Percentiles rank a stretch among this genome's conserved stretches.
These are phyloP conservation scores for Aspergillus sergii DNA, from an alignment of 2,329 filamentous ascomycete genomes.

Conservation along the genomic window DNA sequence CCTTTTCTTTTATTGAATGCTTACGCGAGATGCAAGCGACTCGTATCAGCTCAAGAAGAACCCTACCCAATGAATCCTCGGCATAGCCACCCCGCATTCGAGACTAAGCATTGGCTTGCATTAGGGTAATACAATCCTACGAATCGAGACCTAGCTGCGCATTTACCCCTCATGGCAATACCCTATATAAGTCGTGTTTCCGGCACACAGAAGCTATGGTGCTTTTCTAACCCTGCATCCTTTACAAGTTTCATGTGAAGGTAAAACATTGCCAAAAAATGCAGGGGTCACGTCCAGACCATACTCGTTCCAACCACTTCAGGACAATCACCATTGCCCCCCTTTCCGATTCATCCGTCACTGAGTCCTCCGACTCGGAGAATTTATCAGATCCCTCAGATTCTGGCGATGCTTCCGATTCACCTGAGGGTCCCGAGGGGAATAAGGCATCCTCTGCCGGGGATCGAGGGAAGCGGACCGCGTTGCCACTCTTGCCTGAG, in stretches of 20 bases:
- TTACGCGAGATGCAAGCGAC: no score
- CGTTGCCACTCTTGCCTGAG: not conserved
- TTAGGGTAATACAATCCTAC: not conserved
- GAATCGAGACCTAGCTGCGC: not conserved
- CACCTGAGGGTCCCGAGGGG: not conserved
- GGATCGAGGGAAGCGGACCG: not conserved
- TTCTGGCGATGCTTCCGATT: not conserved
- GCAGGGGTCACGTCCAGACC: no score
- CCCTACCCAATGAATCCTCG: not conserved
- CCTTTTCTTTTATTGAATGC: no score
- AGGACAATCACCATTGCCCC: not conserved
- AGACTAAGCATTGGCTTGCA: not conserved
- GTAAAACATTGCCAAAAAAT: not conserved
- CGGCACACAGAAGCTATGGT: not conserved
- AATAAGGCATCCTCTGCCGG: not conserved
- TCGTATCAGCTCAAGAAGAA: not conserved
- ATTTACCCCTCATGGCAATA: not conserved
- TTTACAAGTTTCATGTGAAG: not conserved
- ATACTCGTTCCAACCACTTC: not conserved
- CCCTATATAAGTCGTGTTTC: not conserved
- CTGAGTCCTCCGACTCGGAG: not conserved
- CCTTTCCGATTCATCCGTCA: not conserved
- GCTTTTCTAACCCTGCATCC: not conserved
- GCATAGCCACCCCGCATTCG: not conserved
- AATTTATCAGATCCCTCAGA: not conserved